Percentiles rank a stretch among this genome's conserved stretches.
Conservation (phyloP, 179 eudicot species). For the Dionaea muscipula region DNA sequence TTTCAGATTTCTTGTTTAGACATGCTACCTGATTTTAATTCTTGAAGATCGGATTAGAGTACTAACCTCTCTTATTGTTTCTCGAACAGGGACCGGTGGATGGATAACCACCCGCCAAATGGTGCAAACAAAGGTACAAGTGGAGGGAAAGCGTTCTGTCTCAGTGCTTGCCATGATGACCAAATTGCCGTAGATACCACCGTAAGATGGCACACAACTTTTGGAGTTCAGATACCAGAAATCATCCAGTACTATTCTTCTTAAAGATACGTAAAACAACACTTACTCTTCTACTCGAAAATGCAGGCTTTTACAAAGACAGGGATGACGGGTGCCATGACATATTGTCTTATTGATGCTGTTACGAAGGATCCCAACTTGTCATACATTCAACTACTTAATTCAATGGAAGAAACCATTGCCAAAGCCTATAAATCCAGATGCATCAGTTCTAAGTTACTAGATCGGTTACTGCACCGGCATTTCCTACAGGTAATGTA, state of each 20-base stretch:
- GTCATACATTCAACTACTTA: conserved; percentile 31
- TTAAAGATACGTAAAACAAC: background rate
- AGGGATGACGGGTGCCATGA: conserved; percentile 41
- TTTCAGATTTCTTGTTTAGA: no score
- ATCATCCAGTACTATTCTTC: no score
- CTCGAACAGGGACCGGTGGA: conserved; percentile 36
- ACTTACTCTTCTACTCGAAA: background rate
- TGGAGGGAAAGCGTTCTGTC: conserved; percentile 58
- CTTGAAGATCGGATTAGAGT: no score
- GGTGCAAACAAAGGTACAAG: conserved; percentile 43
- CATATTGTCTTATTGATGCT: conserved; percentile 30
- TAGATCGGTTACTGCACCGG: conserved; percentile 31
- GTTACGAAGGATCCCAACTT: conserved; percentile 20
- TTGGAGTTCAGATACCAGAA: background rate
- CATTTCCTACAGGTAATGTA: conserved; percentile 33
- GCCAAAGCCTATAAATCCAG: conserved; percentile 23
- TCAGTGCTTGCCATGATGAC: conserved; percentile 77
- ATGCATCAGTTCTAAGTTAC: conserved; percentile 27
- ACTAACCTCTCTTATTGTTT: no score
- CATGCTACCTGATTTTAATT: no score
- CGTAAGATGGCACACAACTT: conserved; percentile 23
- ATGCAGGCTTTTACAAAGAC: conserved; percentile 27
- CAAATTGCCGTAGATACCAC: conserved; percentile 64
- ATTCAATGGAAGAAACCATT: conserved; percentile 31
- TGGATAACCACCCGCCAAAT: conserved; percentile 40